A percentile compares a stretch with the other conserved stretches of the same genome.
Conservation (phyloP, 2,329 filamentous ascomycete species). For the Pseudocercospora macadamiae region DNA sequence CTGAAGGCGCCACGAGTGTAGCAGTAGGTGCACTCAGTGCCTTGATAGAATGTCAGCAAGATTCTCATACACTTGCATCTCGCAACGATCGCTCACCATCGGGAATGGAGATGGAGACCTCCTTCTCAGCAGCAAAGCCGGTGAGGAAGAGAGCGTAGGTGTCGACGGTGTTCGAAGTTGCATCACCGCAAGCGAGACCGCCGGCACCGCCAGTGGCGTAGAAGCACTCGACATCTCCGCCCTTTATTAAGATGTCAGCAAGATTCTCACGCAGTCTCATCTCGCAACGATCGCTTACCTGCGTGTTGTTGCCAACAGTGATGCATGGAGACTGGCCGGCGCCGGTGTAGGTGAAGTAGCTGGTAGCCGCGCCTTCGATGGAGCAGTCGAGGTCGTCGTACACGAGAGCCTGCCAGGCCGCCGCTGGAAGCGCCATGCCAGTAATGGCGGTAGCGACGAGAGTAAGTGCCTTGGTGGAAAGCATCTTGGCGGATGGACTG, state of each 20-base stretch:
- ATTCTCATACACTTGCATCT: background rate
- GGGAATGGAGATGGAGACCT: background rate
- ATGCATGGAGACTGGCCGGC: background rate
- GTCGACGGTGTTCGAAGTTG: background rate
- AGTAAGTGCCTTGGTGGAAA: background rate
- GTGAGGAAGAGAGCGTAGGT: background rate
- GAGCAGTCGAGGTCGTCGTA: constrained; percentile 3
- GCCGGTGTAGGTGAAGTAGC: constrained; percentile 1
- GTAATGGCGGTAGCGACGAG: background rate
- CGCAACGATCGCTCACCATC: background rate
- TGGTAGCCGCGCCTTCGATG: background rate
- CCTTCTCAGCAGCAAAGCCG: background rate
- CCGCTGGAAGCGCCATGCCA: background rate
- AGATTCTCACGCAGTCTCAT: background rate
- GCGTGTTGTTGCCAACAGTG: constrained; percentile 1
- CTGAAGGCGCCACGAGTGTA: background rate
- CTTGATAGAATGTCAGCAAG: background rate
- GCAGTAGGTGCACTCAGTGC: constrained; percentile 2
- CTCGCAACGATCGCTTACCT: background rate
- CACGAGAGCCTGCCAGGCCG: background rate
- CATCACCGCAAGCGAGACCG: background rate
- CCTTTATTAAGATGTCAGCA: background rate
- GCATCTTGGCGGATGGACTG: background rate
- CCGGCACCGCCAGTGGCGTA: background rate
- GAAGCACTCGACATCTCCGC: background rate